Conservation (phyloP, 805 yeast genomes). For the Candida takata region DNA sequence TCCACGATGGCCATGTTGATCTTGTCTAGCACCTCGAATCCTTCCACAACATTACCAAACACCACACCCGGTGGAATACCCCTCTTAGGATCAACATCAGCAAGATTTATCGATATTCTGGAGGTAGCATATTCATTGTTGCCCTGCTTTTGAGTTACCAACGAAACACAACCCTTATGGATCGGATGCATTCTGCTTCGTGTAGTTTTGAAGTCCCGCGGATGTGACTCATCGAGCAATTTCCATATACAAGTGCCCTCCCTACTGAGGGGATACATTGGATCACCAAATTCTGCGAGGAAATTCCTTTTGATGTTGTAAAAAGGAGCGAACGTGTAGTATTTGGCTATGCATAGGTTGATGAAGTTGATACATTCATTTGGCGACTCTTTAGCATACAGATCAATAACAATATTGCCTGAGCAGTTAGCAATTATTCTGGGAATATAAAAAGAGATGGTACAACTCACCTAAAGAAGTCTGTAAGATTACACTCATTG, state of each 20-base stretch:
- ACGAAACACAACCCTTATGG: slow-evolving; percentile 30
- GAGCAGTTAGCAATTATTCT: slow-evolving; percentile 1
- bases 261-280: slow-evolving; percentile 32
- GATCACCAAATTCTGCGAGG: slow-evolving; percentile 41
- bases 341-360: slow-evolving; percentile 45
- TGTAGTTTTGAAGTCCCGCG: slow-evolving; percentile 13
- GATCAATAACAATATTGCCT: slow-evolving; percentile 48
- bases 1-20: slow-evolving; percentile 37
- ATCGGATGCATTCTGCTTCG: slow-evolving; percentile 23
- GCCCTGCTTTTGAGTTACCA: slow-evolving; percentile 13
- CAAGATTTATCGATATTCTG: slow-evolving; percentile 31
- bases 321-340: slow-evolving; percentile 47
- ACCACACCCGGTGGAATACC: slow-evolving; percentile 18
- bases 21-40: slow-evolving; percentile 36
- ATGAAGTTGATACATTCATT: slow-evolving; percentile 40
- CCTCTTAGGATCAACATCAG: slow-evolving; percentile 20
- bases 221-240: slow-evolving; percentile 13
- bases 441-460: not conserved
- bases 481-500: slow-evolving; percentile 35
- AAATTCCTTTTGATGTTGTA: slow-evolving; percentile 34
- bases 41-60: slow-evolving; percentile 50
- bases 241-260: slow-evolving; percentile 30
- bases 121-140: slow-evolving; percentile 25
- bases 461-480: slow-evolving; percentile 30
- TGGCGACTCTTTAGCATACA: slow-evolving; percentile 30